Percentiles rank a stretch among this genome's conserved stretches.
Conservation (phyloP, 345 rosid species). For the Balakata baccata region DNA sequence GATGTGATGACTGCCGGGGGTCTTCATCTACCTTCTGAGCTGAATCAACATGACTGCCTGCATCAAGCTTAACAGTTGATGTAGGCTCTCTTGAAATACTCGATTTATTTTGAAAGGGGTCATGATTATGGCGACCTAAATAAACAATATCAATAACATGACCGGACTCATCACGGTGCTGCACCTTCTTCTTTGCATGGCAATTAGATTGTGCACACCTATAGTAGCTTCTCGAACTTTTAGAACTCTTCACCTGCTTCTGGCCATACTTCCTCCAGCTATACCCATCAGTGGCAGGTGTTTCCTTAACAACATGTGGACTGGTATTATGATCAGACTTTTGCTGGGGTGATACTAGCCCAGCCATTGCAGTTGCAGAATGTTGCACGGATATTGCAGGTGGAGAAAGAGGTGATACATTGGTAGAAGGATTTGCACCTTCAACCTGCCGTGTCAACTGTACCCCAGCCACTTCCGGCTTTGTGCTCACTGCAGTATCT, state of each 20-base stretch:
- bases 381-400: background rate
- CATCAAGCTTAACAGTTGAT: background rate
- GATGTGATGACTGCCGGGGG: slow-evolving; percentile 5
- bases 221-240: slow-evolving; percentile 25
- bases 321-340: background rate
- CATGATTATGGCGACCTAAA: slow-evolving; percentile 25
- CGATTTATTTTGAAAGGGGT: slow-evolving; percentile 10
- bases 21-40: slow-evolving; percentile 9
- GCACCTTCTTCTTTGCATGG: slow-evolving; percentile 28
- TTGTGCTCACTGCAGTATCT: background rate
- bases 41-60: background rate
- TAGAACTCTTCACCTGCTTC: slow-evolving; percentile 27
- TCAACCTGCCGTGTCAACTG: background rate
- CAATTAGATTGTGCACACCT: slow-evolving; percentile 24
- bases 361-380: slow-evolving; percentile 7
- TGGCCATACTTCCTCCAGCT: slow-evolving; percentile 34
- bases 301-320: slow-evolving; percentile 1
- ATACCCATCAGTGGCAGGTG: slow-evolving; percentile 16
- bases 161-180: slow-evolving; percentile 18
- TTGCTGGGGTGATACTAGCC: slow-evolving; percentile 1
- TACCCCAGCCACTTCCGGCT: slow-evolving; percentile 3
- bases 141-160: slow-evolving; percentile 15
- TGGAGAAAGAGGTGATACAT: background rate
- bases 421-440: slow-evolving; percentile 5
- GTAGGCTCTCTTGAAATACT: background rate